Evolutionary conservation across 306 rosid species (phyloP).

Genomic region (Senna tora): DNA sequence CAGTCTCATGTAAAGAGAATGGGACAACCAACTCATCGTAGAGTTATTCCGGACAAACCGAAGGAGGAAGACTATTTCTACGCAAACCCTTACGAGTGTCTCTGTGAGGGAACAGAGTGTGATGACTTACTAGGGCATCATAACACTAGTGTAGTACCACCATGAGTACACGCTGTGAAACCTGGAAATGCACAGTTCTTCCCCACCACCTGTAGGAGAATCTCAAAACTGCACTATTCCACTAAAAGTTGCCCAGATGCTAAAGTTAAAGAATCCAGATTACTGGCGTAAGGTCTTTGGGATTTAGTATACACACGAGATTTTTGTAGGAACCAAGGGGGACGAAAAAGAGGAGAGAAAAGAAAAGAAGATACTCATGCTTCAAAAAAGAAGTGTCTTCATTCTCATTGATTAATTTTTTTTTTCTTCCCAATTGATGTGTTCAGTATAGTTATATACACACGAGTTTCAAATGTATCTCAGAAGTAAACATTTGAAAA

Average conservation of each 20-base stretch:
- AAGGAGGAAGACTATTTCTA: slow-evolving; percentile 98
- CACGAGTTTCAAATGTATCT: not conserved
- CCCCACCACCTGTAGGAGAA: slow-evolving; percentile 21
- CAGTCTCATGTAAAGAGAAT: slow-evolving; percentile 66
- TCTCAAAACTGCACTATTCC: slow-evolving; percentile 23
- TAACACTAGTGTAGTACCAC: slow-evolving; percentile 43
- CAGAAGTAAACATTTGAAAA: not conserved
- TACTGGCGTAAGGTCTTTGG: slow-evolving; percentile 32
- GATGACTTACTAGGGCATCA: slow-evolving; percentile 52
- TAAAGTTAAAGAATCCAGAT: slow-evolving; percentile 33
- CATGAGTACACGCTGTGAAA: slow-evolving; percentile 37
- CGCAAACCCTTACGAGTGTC: slow-evolving; percentile 93
- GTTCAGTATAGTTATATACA: slow-evolving; percentile 25
- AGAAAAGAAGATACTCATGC: slow-evolving; percentile 6
- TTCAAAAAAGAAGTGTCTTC: slow-evolving; percentile 45
- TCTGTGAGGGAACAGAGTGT: slow-evolving; percentile 69
- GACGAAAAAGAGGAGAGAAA: not conserved
- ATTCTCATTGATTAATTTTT: slow-evolving; percentile 38
- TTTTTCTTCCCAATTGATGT: slow-evolving; percentile 25
- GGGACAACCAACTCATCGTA: slow-evolving; percentile 78
- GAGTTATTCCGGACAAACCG: slow-evolving; percentile 69
- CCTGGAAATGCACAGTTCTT: slow-evolving; percentile 36
- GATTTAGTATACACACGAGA: slow-evolving; percentile 45
- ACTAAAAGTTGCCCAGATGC: slow-evolving; percentile 36
- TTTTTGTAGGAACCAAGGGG: slow-evolving; percentile 57